phyloP scores from a whole-genome alignment of 1,284 basidiomycete genomes.

The Puccinia novopanici region DNA sequence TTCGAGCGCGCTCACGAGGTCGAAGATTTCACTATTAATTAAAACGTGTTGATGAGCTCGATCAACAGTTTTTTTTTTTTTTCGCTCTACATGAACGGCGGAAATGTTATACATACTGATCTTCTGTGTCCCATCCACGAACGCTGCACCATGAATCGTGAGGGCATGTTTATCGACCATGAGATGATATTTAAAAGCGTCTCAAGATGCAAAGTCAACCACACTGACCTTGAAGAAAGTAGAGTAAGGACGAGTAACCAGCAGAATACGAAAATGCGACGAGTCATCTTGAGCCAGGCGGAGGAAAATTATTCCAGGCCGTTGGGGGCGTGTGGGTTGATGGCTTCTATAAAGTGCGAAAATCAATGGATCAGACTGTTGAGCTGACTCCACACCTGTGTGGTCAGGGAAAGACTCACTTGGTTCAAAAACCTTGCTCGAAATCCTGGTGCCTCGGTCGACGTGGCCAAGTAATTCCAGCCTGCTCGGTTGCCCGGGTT shows the following conservation, averaged over 20 bases:
- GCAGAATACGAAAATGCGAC: not conserved
- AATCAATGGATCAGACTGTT: not conserved
- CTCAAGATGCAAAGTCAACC: not conserved
- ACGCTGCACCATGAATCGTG: slow-evolving; percentile 9
- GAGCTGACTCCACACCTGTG: no score
- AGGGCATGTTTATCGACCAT: not conserved
- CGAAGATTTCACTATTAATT: slow-evolving; percentile 75
- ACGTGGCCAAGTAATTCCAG: no score
- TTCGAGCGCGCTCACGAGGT: slow-evolving; percentile 82
- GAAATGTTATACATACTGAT: slow-evolving; percentile 36
- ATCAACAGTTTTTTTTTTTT: not conserved
- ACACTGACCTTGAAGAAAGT: slow-evolving; percentile 11
- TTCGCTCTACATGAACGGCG: not conserved
- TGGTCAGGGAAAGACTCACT: no score
- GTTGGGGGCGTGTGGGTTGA: not conserved
- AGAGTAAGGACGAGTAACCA: not conserved
- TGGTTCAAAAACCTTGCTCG: no score
- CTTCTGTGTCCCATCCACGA: slow-evolving; percentile 45
- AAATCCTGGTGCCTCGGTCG: no score
- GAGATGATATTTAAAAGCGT: not conserved
- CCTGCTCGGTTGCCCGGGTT: no score
- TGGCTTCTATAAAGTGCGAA: not conserved
- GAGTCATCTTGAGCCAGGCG: not conserved
- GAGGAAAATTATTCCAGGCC: not conserved
- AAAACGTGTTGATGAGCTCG: not conserved